These are phyloP conservation scores for Sordariomycetes sp. DNA, from an alignment of 2,329 filamentous ascomycete genomes.

Conservation along the genomic window DNA sequence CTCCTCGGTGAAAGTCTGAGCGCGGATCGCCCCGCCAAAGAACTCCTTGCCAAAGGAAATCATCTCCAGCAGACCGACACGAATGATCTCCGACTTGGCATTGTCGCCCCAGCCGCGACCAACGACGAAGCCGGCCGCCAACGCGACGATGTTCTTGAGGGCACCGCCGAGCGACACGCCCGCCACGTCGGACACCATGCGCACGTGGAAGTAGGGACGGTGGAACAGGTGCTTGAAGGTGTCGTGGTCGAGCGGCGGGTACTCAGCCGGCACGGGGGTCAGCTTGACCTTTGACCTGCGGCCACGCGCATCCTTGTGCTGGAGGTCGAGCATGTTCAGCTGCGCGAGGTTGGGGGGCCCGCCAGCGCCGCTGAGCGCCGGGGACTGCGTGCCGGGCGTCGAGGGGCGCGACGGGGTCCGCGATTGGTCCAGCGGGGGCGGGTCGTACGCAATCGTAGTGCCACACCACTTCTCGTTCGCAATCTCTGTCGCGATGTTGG, in stretches of 20 bases:
- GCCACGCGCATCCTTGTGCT: constrained; percentile 58
- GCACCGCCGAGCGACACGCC: constrained; percentile 91
- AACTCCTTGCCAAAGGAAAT: constrained; percentile 91
- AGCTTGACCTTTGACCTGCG: constrained; percentile 56
- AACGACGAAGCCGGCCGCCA: constrained; percentile 90
- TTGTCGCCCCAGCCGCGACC: constrained; percentile 97
- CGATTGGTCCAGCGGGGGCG: constrained; percentile 68
- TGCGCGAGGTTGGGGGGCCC: constrained; percentile 35
- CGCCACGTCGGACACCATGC: constrained; percentile 87
- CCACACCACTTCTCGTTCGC: constrained; percentile 94
- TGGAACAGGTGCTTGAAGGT: constrained; percentile 83
- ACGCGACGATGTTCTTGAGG: constrained; percentile 90
- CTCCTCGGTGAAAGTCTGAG: constrained; percentile 90
- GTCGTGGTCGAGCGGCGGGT: constrained; percentile 74
- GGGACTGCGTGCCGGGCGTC: constrained; percentile 31
- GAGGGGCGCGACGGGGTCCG: constrained; percentile 46
- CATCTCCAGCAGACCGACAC: constrained; percentile 90
- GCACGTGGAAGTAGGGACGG: constrained; percentile 93
- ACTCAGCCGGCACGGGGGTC: constrained; percentile 64
- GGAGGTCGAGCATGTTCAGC: constrained; percentile 40
- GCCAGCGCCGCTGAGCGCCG: constrained; percentile 24
- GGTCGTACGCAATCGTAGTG: constrained; percentile 93
- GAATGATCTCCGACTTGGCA: constrained; percentile 97
- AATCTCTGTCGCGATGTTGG: constrained; percentile 93
- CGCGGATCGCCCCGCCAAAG: constrained; percentile 69